Evolutionary conservation across 2,329 filamentous ascomycete genomes (phyloP), one percentile per base, ranked within the genome.

Genomic region (Colletotrichum cordylinicola): DNA sequence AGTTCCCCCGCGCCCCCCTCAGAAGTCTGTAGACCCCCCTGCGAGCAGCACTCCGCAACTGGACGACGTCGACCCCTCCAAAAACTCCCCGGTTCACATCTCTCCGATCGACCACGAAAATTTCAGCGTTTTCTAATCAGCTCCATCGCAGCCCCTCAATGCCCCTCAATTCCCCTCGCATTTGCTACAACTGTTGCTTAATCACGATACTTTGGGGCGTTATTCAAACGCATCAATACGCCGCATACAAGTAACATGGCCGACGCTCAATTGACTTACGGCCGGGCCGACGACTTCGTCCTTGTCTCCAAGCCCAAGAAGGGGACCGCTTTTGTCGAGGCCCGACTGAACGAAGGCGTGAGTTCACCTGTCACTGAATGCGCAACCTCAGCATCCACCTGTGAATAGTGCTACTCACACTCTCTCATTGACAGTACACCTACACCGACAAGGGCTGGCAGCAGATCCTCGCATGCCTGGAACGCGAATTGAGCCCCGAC

Each of bases 251-350:
- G 4, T 31, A n/a, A n/a, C 6, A 75, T 75, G 73, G 31, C 52
- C 48, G 73, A 75, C 4, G 27, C 29, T 8, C 31, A 67, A 31
- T 6, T 75, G 21, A 68, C 70, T 16, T 29, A 64, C 35, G 55
- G 73, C 39, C 64, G 64, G 13, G 60, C 74, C 2, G 74, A 68
- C 58, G 74, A 74, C 58, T 76, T 68, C 52, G 58, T 76, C 48
- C 10, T 74, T 3, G 61, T 76, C 29, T 58, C 58, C 16, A 76
- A 65, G 43, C 74, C 74, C 3, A 72, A 65, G n/a, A 75, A 75
- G 58, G 74, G 64, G 7, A 76, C 73, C 29, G 74, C 70, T n/a
- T 74, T 73, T 27, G 70, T 76, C 6, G 74, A 76, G 37, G 74
- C 74, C 16, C 64, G 74, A 13, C 65, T 76, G 24, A 55, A 76